Conservation (phyloP, 2,329 filamentous ascomycete genomes). For the Plenodomus tracheiphilus region DNA sequence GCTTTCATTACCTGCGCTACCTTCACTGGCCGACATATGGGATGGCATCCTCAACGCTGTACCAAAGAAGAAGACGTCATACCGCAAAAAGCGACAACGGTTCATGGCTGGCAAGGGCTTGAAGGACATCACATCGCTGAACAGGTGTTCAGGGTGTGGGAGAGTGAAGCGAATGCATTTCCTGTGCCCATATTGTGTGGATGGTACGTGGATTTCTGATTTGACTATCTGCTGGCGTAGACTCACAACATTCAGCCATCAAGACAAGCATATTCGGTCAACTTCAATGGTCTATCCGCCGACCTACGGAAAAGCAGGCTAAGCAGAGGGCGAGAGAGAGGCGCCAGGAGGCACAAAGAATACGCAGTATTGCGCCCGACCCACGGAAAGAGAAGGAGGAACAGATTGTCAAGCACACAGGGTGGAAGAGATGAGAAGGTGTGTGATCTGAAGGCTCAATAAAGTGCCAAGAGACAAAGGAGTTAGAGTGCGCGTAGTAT, state of each 20-base stretch:
- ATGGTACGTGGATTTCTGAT: constrained; percentile 62
- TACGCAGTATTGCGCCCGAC: constrained; percentile 21
- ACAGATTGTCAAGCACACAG: constrained; percentile 32
- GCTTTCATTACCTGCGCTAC: constrained; percentile 43
- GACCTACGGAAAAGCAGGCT: constrained; percentile 32
- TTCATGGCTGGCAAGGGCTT: constrained; percentile 95
- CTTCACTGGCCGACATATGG: constrained; percentile 78
- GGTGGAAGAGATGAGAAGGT: constrained; percentile 24
- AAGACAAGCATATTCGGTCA: constrained; percentile 40
- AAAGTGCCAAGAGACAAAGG: neutral
- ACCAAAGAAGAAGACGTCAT: constrained; percentile 98
- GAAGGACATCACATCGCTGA: constrained; percentile 85
- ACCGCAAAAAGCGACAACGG: constrained; percentile 90
- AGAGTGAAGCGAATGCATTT: constrained; percentile 85
- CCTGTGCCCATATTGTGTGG: constrained; percentile 83
- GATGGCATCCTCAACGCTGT: constrained; percentile 89
- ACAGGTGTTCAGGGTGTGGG: constrained; percentile 88
- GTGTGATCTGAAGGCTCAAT: neutral
- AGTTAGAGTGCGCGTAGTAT: neutral
- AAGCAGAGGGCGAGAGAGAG: constrained; percentile 33
- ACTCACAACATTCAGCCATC: constrained; percentile 30
- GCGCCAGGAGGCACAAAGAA: constrained; percentile 15
- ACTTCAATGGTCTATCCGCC: constrained; percentile 29
- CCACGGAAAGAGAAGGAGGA: constrained; percentile 32
- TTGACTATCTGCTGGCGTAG: neutral